Conservation (phyloP, 2,329 filamentous ascomycete genomes). For the Diaporthe sp. region DNA sequence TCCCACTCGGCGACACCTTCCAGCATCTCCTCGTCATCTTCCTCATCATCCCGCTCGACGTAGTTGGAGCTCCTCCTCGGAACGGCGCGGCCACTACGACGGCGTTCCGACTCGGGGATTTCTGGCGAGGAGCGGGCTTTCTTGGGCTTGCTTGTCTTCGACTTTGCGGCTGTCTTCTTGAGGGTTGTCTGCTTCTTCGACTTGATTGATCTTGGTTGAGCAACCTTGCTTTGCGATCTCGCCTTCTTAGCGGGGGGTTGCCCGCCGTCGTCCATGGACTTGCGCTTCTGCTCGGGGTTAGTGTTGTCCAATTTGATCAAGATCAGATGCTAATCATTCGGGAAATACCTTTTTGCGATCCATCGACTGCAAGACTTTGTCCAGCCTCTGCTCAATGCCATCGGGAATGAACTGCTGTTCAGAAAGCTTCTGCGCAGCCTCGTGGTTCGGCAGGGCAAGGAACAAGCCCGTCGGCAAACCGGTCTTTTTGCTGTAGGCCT, state of each 20-base stretch:
- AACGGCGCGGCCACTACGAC: slow-evolving; percentile 66
- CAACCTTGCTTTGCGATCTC: slow-evolving; percentile 44
- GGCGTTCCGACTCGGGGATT: slow-evolving; percentile 59
- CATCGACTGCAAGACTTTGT: slow-evolving; percentile 72
- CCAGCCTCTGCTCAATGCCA: slow-evolving; percentile 80
- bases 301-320: neutral
- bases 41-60: slow-evolving; percentile 67
- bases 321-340: neutral
- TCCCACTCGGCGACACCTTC: slow-evolving; percentile 71
- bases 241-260: slow-evolving; percentile 56
- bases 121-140: slow-evolving; percentile 46
- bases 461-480: slow-evolving; percentile 86
- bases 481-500: slow-evolving; percentile 85
- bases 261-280: slow-evolving; percentile 66
- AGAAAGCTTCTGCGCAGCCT: slow-evolving; percentile 85
- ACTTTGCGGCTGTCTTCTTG: slow-evolving; percentile 44
- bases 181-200: slow-evolving; percentile 47
- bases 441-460: slow-evolving; percentile 78
- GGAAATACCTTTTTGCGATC: slow-evolving; percentile 78
- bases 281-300: slow-evolving; percentile 63
- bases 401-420: slow-evolving; percentile 87
- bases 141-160: slow-evolving; percentile 48
- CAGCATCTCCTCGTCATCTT: slow-evolving; percentile 73
- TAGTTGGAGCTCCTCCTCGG: slow-evolving; percentile 60
- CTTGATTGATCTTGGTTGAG: slow-evolving; percentile 49